Percentiles rank a stretch among this genome's conserved stretches.
These are phyloP conservation scores for Danielozyma ontarioensis DNA, from an alignment of 805 yeast genomes.

Conservation along the genomic window DNA sequence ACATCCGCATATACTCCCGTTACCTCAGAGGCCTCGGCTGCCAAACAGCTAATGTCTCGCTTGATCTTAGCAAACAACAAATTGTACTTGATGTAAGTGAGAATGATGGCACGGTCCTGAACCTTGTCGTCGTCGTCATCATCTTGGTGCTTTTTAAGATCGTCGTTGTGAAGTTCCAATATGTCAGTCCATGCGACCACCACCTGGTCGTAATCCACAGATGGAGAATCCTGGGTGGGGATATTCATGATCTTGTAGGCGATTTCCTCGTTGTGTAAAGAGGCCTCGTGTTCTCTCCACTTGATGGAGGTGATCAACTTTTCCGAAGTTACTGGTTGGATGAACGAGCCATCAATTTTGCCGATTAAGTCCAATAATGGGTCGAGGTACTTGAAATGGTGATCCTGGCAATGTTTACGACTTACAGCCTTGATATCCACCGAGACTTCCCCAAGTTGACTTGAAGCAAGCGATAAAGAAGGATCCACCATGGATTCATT, in stretches of 20 bases:
- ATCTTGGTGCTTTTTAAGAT: constrained; percentile 44
- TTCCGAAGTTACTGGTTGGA: constrained; percentile 16
- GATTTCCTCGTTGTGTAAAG: constrained; percentile 63
- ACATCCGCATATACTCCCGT: constrained; percentile 9
- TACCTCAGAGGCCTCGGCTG: constrained; percentile 16
- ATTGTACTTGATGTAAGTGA: constrained; percentile 71
- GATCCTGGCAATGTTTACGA: constrained; percentile 35
- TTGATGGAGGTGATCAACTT: constrained; percentile 28
- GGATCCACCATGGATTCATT: constrained; percentile 62
- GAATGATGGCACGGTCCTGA: constrained; percentile 68
- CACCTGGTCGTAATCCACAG: constrained; percentile 50
- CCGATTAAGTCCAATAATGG: constrained; percentile 38
- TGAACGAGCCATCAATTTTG: constrained; percentile 30
- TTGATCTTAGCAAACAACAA: constrained; percentile 59
- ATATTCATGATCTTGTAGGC: constrained; percentile 49
- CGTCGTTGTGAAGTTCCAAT: constrained; percentile 52
- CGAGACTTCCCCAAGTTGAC: constrained; percentile 32
- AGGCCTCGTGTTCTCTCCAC: constrained; percentile 58
- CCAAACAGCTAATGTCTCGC: constrained; percentile 58
- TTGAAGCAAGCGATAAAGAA: constrained; percentile 49
- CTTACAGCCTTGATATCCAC: constrained; percentile 49
- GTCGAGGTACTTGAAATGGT: constrained; percentile 25
- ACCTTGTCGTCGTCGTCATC: constrained; percentile 52
- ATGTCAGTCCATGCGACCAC: constrained; percentile 68
- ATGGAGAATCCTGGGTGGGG: constrained; percentile 16